Evolutionary conservation across 805 yeast species (phyloP), one percentile per base, ranked within the genome.

Genomic region (Ogataea kodamae): DNA sequence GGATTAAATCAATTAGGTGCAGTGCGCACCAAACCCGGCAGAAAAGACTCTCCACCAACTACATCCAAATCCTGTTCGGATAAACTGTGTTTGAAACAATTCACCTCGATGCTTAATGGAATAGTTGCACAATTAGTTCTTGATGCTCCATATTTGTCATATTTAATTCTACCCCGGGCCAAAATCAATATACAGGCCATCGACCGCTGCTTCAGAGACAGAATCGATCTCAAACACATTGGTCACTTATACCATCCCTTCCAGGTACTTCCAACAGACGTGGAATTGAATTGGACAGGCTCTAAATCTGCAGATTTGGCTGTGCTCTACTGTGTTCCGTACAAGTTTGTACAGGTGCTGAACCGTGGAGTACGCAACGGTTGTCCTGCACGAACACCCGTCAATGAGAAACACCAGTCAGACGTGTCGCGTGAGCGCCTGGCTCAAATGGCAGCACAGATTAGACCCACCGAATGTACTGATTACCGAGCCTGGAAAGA

Each of bases 1-100:
- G 65, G 74, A 52, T 80, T 74, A 44, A 61, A 59, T 10, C 48
- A 59, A 12, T 57, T 68, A 2, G 95, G 96, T 0, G 57, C 64
- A 6, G 88, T 90, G 1, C 66, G 98, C 42, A 89, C 97, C 0
- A 90, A 92, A 52, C 98, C 97, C 0, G 98, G 98, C 2, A 58
- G 97, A 31, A 55, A 67, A 18, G 97, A 92, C 53, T 81, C 96
- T 3, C 70, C 72, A 2, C 43, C 76, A 4, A 73, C 95, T 0
- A 57, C 72, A 30, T 83, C 94, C 18, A 90, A 88, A 55, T 85
- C 96, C 1, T 90, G 97, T 54, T 77, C 94, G 1, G 97, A 90
- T 55, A 90, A 90, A 50, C 55, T 90, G 16, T 68, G 84, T 25
- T 33, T 80, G 30, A 69, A 70, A 39, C 96, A 86, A 53, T 58